phyloP scores from a whole-genome alignment of 257 asterid species.

The Thymus mandschuricus region DNA sequence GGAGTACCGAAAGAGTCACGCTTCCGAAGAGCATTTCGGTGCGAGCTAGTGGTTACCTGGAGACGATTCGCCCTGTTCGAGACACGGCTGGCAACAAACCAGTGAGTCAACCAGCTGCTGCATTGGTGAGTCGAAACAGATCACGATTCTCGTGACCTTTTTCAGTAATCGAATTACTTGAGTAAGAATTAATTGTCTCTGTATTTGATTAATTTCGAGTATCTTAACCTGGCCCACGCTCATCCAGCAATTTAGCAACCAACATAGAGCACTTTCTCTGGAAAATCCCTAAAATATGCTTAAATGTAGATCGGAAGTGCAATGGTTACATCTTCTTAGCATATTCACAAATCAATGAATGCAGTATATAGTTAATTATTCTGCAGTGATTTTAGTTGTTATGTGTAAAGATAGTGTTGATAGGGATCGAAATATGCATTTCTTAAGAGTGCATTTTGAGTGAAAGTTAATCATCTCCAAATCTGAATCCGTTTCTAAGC shows the following conservation, averaged over 20 bases:
- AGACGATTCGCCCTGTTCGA: conserved; percentile 43
- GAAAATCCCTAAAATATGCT: background rate
- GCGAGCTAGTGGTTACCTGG: conserved; percentile 65
- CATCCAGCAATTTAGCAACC: background rate
- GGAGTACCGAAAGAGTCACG: conserved; percentile 46
- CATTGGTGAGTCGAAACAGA: conserved; percentile 48
- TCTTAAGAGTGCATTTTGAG: background rate
- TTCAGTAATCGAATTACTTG: background rate
- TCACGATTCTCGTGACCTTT: background rate
- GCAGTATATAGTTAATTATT: background rate
- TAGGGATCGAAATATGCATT: background rate
- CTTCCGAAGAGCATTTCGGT: conserved; percentile 84
- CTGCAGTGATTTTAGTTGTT: background rate
- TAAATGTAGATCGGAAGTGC: background rate
- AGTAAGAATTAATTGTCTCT: background rate
- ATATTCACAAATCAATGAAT: background rate
- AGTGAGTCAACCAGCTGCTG: conserved; percentile 33
- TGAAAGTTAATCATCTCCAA: background rate
- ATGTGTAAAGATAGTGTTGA: background rate
- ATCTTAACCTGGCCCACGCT: background rate
- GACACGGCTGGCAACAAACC: conserved; percentile 36
- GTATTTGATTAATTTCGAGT: background rate
- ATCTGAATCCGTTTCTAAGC: too few species aligned
- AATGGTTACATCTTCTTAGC: background rate
- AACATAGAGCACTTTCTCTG: background rate